Base-by-base conservation (phyloP, 1,139 yeast species). In the Suhomyces atakaporum region DNA sequence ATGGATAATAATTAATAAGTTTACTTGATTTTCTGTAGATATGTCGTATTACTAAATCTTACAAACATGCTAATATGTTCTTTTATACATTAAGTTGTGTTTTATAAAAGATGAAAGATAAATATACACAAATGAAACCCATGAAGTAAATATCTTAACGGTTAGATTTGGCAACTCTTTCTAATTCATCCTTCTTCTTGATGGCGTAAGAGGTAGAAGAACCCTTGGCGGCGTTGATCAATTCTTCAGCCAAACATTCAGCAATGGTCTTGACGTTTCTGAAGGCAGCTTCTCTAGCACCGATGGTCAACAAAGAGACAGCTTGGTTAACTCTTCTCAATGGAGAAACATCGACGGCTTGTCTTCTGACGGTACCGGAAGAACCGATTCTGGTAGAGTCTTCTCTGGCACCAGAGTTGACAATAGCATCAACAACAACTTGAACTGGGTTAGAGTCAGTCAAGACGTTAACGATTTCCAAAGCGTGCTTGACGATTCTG, bases 121-220 rank as follows among this genome's bases (percentile, higher is more conserved):
- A 44, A 51, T n/a, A 53, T 51, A 53, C 50, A 50, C 44, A 46
- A 42, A 39, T 36, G 43, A 38, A 39, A 50, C 44, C 46, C 48
- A 47, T 25, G 29, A 29, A 38, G 27, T 48, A 32, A 38, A 30
- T 34, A 27, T 39, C 62, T 85, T 92, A 92, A 88, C 98, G 97
- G 95, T 92, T 92, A 74, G 97, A 89, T 81, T 92, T 92, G 74
- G 98, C 98, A 75, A 92, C 98, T 86, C 98, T 95, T 84, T 94
- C 98, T 75, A 92, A 86, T 84, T 92, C 99, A 75, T 94, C 98
- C 95, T 94, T 94, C 97, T 94, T 94, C 94, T 94, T 94, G 81
- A 94, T 94, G 65, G 98, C 98, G 74, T 90, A 94, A 69, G 98
- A 94, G 76, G 97, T 94, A 62, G 98, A 90, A 66, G 98, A 92